Evolutionary conservation across 805 yeast species (phyloP), one percentile per base, ranked within the genome.

Genomic region (Metschnikowia vanudenii): DNA sequence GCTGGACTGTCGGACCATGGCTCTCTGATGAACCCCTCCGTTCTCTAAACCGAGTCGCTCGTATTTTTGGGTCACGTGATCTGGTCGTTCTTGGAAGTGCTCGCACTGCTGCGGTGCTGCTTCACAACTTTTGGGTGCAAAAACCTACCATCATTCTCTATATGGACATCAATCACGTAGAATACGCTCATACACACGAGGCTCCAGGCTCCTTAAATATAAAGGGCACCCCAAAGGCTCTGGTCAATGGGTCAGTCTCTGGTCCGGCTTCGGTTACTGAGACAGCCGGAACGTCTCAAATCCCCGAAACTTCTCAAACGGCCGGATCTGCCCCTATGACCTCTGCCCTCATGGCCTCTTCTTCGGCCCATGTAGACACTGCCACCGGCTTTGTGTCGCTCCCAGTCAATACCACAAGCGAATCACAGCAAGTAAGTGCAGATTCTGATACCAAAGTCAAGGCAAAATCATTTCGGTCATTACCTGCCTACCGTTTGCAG

Each of bases 51-150:
- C n/a, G n/a, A 9, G 38, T n/a, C 11, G 28, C 28, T 12, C 2
- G 18, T 20, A 18, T 19, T 14, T 13, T 19, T 9, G 8, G 17
- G 43, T 34, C 45, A 41, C 45, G 45, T 41, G 45, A 41, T 19
- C 20, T n/a, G 39, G 14, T 8, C 19, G 10, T 36, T 24, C n/a
- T n/a, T n/a, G n/a, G n/a, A n/a, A n/a, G n/a, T n/a, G n/a, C 29
- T 16, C 17, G 39, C 26, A 20, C 39, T 16, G 20, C 24, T 19
- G 12, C 30, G 16, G 30, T 22, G 24, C 31, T 37, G 24, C 28
- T 10, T 22, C 30, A 14, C 18, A 26, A 16, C 16, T n/a, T 30
- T 28, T 44, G 47, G 47, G 47, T 44, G 47, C 47, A 44, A 44
- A 44, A 38, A 17, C 39, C 47, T 10, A 26, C 13, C 17, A 6